Evolutionary conservation across 176 grass and related monocot species (phyloP).

Genomic region (Zoysia japonica): DNA sequence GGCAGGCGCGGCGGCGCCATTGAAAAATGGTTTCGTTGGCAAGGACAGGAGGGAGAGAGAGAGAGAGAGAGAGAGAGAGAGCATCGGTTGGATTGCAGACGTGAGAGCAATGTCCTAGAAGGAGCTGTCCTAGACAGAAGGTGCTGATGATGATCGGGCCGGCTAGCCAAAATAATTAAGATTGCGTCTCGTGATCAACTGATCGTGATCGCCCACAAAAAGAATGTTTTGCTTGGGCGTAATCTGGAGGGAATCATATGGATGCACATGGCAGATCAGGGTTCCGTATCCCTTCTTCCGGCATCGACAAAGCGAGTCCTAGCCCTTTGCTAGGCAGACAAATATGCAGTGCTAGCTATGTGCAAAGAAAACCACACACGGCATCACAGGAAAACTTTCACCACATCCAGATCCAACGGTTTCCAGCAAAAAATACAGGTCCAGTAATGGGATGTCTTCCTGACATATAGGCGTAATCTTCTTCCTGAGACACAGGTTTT

Average conservation of each 20-base stretch:
- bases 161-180: slow-evolving; percentile 48
- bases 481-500: not conserved
- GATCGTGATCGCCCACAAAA: slow-evolving; percentile 37
- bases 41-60: not conserved
- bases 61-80: no score
- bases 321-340: slow-evolving; percentile 10
- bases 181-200: slow-evolving; percentile 42
- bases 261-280: slow-evolving; percentile 47
- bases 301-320: not conserved
- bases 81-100: slow-evolving; percentile 38
- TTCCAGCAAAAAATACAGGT: not conserved
- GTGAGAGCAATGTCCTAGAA: slow-evolving; percentile 47
- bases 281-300: slow-evolving; percentile 44
- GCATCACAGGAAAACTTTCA: slow-evolving; percentile 18
- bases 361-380: slow-evolving; percentile 14
- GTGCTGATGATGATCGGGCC: not conserved
- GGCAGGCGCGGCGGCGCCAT: slow-evolving; percentile 20
- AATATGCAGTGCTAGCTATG: slow-evolving; percentile 34
- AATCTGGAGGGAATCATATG: slow-evolving; percentile 49
- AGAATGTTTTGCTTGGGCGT: slow-evolving; percentile 56
- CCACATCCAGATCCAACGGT: not conserved
- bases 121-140: slow-evolving; percentile 30
- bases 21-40: slow-evolving; percentile 28
- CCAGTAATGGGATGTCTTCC: slow-evolving; percentile 14
- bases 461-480: slow-evolving; percentile 22